Evolutionary conservation across 2,329 filamentous ascomycete species (phyloP), one percentile per base, ranked within the genome.

Genomic region (Sporothrix schenckii): DNA sequence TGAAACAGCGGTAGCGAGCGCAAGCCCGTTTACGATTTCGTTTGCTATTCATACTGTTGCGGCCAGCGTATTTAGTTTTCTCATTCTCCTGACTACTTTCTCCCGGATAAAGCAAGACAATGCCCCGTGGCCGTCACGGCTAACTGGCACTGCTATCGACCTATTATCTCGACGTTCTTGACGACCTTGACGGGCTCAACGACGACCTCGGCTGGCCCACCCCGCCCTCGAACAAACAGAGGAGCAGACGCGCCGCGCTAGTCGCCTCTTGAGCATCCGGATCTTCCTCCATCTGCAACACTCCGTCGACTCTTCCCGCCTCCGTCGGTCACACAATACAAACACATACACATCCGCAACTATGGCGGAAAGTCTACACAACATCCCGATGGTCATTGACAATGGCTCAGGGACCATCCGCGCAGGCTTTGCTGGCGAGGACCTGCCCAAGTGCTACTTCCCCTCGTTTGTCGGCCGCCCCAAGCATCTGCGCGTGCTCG

Each of bases 321-420:
- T 34, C 34, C 14, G 6, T 63, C 16, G 4, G 4, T 21, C 27
- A 34, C 63, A 56, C 39, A 60, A 4, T n/a, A 44, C 61, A 50
- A 65, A 63, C 58, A 50, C 63, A 9, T n/a, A 53, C 61, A 50
- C 68, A 63, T 60, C 60, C 63, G 30, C 50, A 61, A 76, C 72
- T 24, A 88, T 88, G 86, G 81, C 85, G 73, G 86, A 88, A 74
- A 84, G 84, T 70, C 89, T 98, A 70, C 95, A 97, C 85, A 99
- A 99, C 86, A 94, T 93, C 75, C 94, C 95, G 72, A 97, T 99
- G 81, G 95, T 99, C 79, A 92, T 99, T 78, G 95, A 99, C 87
- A 99, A 99, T 83, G 95, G 95, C 77, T 97, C 94, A 75, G 95
- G 95, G 74, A 99, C 95, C 4, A 98, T 99, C 79, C 89, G 96